Evolutionary conservation across 805 yeast species (phyloP).

Genomic region (Cyberlindnera petersonii): DNA sequence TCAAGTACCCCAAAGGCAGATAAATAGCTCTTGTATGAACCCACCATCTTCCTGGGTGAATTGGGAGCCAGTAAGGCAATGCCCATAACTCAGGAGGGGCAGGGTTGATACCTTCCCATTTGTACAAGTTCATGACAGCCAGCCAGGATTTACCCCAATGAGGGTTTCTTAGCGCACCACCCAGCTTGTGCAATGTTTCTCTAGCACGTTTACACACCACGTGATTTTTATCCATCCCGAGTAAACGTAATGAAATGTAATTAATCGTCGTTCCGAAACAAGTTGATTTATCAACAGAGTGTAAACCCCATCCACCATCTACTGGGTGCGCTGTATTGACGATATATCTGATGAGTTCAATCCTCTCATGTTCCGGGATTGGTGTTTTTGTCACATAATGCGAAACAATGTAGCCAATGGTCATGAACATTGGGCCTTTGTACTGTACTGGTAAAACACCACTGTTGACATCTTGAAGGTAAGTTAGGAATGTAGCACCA

Average conservation of each 20-base stretch:
- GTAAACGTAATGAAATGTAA: constrained; percentile 72
- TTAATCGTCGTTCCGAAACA: constrained; percentile 92
- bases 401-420: constrained; percentile 80
- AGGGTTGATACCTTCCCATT: constrained; percentile 97
- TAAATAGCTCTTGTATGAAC: constrained; percentile 95
- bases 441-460: constrained; percentile 92
- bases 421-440: constrained; percentile 97
- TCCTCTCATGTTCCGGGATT: constrained; percentile 60
- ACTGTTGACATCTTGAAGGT: constrained; percentile 64
- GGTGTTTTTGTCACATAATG: constrained; percentile 64
- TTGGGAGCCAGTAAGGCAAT: constrained; percentile 73
- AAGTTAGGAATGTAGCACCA: constrained; percentile 66
- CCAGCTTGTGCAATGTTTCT: constrained; percentile 59
- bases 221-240: constrained; percentile 74
- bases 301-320: constrained; percentile 99
- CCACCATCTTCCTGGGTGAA: constrained; percentile 99
- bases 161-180: constrained; percentile 88
- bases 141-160: constrained; percentile 99
- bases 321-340: constrained; percentile 95
- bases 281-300: constrained; percentile 87
- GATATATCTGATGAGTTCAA: constrained; percentile 77
- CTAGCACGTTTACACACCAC: constrained; percentile 78
- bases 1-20: constrained; percentile 78
- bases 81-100: constrained; percentile 96
- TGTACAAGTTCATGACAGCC: constrained; percentile 71